Evolutionary conservation across 257 asterid genomes (phyloP).

Genomic region (Fraxinus anomala): DNA sequence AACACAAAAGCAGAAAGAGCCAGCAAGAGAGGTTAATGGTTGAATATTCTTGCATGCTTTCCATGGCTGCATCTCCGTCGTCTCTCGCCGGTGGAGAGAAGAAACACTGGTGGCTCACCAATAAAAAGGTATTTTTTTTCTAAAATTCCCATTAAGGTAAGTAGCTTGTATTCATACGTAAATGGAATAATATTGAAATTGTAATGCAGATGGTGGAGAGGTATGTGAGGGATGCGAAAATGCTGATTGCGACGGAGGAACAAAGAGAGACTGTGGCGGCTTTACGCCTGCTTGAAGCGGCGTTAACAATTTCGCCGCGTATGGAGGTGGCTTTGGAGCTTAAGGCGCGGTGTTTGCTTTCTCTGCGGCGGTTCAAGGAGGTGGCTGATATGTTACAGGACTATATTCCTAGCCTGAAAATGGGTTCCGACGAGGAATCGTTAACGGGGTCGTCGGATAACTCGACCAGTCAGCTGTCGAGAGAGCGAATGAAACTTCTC

Average conservation of each 20-base stretch:
- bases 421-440: conserved; percentile 54
- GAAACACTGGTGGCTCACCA: conserved; percentile 97
- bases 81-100: conserved; percentile 52
- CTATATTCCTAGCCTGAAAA: conserved; percentile 75
- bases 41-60: conserved; percentile 38
- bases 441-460: conserved; percentile 63
- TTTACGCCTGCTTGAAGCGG: conserved; percentile 70
- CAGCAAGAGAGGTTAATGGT: conserved; percentile 32
- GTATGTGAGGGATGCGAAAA: conserved; percentile 75
- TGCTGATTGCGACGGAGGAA: conserved; percentile 67
- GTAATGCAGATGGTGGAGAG: conserved; percentile 74
- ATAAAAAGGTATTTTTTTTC: conserved; percentile 56
- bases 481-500: conserved; percentile 73
- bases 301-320: conserved; percentile 78
- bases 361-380: conserved; percentile 80
- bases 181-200: background rate
- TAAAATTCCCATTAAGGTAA: background rate
- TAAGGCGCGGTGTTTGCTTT: conserved; percentile 75
- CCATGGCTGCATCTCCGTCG: conserved; percentile 68
- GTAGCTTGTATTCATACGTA: background rate
- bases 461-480: conserved; percentile 61
- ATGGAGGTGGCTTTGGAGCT: conserved; percentile 76
- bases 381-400: conserved; percentile 91
- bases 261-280: conserved; percentile 65
- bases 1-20: background rate